A percentile compares a stretch with the other conserved stretches of the same genome.
phyloP scores from a whole-genome alignment of 1,284 basidiomycete species.

The Omphalotus olearius region DNA sequence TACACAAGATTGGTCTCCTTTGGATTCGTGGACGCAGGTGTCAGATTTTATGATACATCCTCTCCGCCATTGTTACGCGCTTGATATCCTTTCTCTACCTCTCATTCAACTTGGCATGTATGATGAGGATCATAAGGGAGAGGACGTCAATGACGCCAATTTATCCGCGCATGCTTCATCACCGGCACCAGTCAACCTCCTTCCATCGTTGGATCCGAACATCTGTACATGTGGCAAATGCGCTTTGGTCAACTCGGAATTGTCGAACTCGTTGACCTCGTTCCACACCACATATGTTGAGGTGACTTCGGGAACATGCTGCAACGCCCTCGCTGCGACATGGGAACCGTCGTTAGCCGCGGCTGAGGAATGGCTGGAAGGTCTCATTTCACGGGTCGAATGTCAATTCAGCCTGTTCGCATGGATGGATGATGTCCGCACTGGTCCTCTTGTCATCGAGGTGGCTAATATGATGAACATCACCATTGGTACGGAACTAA shows the following conservation, averaged over 20 bases:
- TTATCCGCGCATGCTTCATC: too few species aligned
- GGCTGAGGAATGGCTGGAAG: slow-evolving; percentile 10
- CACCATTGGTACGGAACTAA: neutral
- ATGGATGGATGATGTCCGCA: slow-evolving; percentile 5
- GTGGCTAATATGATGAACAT: slow-evolving; percentile 3
- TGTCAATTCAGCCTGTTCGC: slow-evolving; percentile 8
- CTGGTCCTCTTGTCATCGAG: slow-evolving; percentile 7
- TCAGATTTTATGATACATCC: slow-evolving; percentile 1
- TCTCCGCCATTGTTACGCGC: neutral
- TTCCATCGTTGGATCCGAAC: slow-evolving; percentile 2
- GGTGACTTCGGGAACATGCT: neutral
- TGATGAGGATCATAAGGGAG: too few species aligned
- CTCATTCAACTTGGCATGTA: neutral
- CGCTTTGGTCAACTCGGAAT: neutral
- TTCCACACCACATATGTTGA: slow-evolving; percentile 7
- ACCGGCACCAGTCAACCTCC: neutral
- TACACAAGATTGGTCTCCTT: neutral
- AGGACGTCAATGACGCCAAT: neutral
- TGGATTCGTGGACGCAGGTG: neutral
- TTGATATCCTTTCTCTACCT: slow-evolving; percentile 7
- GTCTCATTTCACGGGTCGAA: slow-evolving; percentile 3
- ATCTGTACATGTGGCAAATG: slow-evolving; percentile 8
- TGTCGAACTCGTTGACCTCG: neutral
- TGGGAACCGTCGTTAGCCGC: slow-evolving; percentile 3
- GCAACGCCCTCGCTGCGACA: slow-evolving; percentile 1